Evolutionary conservation across 192 early-diverging fungal genomes (phyloP), one percentile per base, ranked within the genome.

Genomic region (Tieghemiomyces parasiticus): DNA sequence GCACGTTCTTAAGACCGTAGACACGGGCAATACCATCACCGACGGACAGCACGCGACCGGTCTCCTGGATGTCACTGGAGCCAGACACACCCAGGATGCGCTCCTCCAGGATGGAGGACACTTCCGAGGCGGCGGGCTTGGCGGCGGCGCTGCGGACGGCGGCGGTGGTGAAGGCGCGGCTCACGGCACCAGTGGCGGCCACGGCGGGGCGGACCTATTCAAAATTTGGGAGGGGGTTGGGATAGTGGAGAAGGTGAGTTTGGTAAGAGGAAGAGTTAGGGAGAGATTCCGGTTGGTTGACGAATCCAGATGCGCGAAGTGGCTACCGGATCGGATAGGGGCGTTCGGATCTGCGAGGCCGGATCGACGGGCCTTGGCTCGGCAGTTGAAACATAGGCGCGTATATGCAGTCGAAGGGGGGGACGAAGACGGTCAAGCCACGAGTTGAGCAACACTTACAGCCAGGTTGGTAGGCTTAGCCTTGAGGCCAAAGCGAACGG

Each of bases 11-110:
- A 75, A 97, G 81, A 58, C 93, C 96, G 63, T 93, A 94, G 60
- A 99, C 92, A 85, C 95, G 93, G 63, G 95, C 95, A 81, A 99
- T 97, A 94, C 95, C 95, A 77, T 99, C 95, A 87, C 95, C 93
- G 68, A 99, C 94, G 71, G 95, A 97, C 68, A 99, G 80, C 59
- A 99, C 95, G 71, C 94, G 90, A 60, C 94, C 96, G 49, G 94
- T 98, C 78, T 98, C 93, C 72, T 93, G 86, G 63, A 98, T 83
- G 69, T 98, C 91, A 68, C 85, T 82, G 64, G 82, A 78, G 63
- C 78, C 71, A 78, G 77, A 75, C 59, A 86, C 78, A 60, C 95
- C 93, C 55, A 88, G 80, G 72, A 98, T 98, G 66, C 95, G 85
- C 76, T 94, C 82, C 80, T 98, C 95, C 48, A 98, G 85, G 74